A percentile compares a stretch with the other conserved stretches of the same genome.
phyloP scores from a whole-genome alignment of 345 rosid genomes.

The Ricinus communis region DNA sequence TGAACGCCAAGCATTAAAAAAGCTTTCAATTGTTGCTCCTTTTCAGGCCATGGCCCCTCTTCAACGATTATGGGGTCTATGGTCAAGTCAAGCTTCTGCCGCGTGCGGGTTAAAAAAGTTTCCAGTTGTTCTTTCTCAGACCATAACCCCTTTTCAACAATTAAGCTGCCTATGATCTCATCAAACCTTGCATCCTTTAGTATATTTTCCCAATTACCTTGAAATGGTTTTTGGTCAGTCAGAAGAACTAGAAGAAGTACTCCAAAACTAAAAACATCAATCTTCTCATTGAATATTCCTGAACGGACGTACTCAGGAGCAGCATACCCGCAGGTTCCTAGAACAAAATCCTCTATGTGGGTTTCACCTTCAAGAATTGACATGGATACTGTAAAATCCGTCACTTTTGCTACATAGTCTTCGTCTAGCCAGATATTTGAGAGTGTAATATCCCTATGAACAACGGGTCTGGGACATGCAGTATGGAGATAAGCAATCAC shows the following conservation, averaged over 20 bases:
- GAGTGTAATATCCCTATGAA: background rate
- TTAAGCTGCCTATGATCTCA: conserved; percentile 14
- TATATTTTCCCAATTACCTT: background rate
- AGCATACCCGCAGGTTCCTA: too few relatives aligned
- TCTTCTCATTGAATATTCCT: background rate
- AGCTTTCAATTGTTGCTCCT: conserved; percentile 14
- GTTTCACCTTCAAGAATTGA: conserved; percentile 10
- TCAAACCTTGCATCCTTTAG: background rate
- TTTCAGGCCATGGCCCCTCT: conserved; percentile 13
- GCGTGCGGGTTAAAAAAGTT: too few relatives aligned
- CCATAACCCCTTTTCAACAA: too few relatives aligned
- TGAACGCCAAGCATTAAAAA: background rate
- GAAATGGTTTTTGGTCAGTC: background rate
- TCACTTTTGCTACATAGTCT: background rate
- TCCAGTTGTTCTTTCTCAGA: too few relatives aligned
- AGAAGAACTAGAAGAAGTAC: background rate
- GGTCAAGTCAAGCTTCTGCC: too few relatives aligned
- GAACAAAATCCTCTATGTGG: background rate
- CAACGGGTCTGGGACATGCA: conserved; percentile 3
- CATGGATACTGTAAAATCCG: background rate
- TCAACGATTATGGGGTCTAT: too few relatives aligned
- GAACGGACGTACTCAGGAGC: background rate
- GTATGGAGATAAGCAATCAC: conserved; percentile 20
- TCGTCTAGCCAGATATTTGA: background rate
- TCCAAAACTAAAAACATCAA: conserved; percentile 1